phyloP scores from a whole-genome alignment of 371 early-diverging fungal species.

The Syncephalis plumigaleata region DNA sequence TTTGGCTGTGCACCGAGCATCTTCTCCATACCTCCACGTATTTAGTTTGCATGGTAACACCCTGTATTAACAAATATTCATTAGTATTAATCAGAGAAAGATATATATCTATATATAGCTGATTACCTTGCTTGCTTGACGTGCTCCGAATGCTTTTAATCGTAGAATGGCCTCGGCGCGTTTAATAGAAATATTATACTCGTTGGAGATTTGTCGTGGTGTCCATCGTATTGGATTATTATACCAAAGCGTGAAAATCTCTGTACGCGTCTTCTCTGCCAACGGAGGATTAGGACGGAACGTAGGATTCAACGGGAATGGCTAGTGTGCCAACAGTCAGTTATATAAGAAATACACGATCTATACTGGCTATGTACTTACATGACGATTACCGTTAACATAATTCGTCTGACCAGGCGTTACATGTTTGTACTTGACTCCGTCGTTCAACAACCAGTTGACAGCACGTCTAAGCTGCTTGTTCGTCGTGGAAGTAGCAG shows the following conservation, averaged over 20 bases:
- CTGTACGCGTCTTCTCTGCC: constrained; percentile 40
- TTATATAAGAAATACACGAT: too few species aligned
- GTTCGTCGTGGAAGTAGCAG: too few species aligned
- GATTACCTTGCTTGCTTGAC: constrained; percentile 36
- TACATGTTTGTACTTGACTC: too few species aligned
- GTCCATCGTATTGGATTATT: constrained; percentile 28
- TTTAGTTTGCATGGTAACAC: constrained; percentile 33
- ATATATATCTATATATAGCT: constrained; percentile 3
- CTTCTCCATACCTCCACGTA: constrained; percentile 63
- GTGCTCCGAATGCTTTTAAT: constrained; percentile 60
- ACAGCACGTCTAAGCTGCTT: too few species aligned
- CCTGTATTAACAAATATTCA: constrained; percentile 11
- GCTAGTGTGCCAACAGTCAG: constrained; percentile 21
- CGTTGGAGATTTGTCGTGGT: constrained; percentile 53
- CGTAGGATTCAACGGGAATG: constrained; percentile 79
- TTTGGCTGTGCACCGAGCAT: constrained; percentile 39
- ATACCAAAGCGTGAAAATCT: constrained; percentile 49
- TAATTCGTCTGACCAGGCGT: too few species aligned
- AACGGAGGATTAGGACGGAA: constrained; percentile 72
- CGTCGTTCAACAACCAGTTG: too few species aligned
- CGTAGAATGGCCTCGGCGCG: constrained; percentile 81
- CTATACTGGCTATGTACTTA: too few species aligned
- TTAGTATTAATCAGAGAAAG: background rate
- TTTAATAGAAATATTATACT: constrained; percentile 59
- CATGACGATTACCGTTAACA: too few species aligned